Evolutionary conservation across 805 yeast species (phyloP).

Genomic region (Monosporozyma siamensis): DNA sequence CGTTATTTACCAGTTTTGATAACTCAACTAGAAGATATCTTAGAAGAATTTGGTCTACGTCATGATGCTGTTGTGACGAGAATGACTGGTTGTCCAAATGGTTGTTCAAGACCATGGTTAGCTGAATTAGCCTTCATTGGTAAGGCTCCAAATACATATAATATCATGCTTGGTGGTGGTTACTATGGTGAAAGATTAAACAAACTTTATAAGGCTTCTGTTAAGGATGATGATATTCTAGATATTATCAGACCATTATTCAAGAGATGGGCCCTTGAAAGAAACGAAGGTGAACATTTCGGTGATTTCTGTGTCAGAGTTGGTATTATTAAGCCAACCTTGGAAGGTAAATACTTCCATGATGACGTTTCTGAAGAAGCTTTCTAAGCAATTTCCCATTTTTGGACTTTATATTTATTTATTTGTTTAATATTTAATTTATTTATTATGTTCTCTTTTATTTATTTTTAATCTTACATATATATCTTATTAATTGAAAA

Average conservation of each 20-base stretch:
- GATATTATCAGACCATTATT: slow-evolving; percentile 72
- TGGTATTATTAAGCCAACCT: slow-evolving; percentile 81
- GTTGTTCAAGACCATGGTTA: slow-evolving; percentile 97
- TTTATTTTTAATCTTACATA: not conserved
- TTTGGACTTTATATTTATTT: not conserved
- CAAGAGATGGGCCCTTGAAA: slow-evolving; percentile 89
- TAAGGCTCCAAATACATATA: slow-evolving; percentile 88
- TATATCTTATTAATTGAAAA: not conserved
- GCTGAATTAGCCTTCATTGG: slow-evolving; percentile 95
- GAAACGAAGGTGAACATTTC: slow-evolving; percentile 85
- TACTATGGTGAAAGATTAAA: slow-evolving; percentile 87
- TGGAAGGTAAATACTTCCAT: slow-evolving; percentile 90
- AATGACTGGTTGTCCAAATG: slow-evolving; percentile 99
- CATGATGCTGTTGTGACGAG: slow-evolving; percentile 94
- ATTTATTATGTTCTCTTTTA: not conserved
- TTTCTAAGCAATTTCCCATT: slow-evolving; percentile 18
- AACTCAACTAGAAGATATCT: slow-evolving; percentile 69
- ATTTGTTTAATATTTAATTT: not conserved
- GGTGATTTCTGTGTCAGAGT: slow-evolving; percentile 86
- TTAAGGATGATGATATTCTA: slow-evolving; percentile 83
- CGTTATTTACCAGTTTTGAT: slow-evolving; percentile 75
- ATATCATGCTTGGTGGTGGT: slow-evolving; percentile 92
- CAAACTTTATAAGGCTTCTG: slow-evolving; percentile 78
- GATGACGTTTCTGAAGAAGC: slow-evolving; percentile 83
- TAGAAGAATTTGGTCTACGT: slow-evolving; percentile 87